Evolutionary conservation across 1,284 basidiomycete genomes (phyloP), one percentile per base, ranked within the genome.

Genomic region (Ceratobasidium sp.): DNA sequence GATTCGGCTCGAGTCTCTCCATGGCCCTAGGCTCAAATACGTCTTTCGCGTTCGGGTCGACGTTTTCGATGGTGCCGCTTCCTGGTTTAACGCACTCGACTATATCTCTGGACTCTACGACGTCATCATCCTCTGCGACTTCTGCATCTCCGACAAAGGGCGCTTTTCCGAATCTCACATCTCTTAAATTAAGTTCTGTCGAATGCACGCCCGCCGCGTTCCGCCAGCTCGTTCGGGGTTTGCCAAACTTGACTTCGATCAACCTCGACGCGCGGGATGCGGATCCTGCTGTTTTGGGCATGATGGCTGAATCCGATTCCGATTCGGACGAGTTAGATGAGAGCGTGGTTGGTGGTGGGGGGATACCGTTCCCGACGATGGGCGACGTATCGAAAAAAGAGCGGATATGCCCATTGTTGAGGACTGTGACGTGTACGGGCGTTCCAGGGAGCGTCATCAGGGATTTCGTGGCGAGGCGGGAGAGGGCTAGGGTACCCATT

Each of bases 171-270:
- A 38, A 54, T 11, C 54, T 70, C 23, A 70, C 66, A 11, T 58
- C 54, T 1, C 66, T 70, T 52, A 70, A 70, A 58, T 58, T 70
- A 3, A 44, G 38, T 0, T 70, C 66, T 1, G 66, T 70, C 66
- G 66, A 70, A 44, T 70, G 66, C 28, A 58, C 66, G 3, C 66
- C 66, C 23, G 66, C 66, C 23, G 54, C 66, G 13, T 70, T 70
- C 44, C 66, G 66, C 14, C 66, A 70, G 30, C 54, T 70, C 43
- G 66, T 70, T 0, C 54, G 66, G 9, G 54, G 54, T 6, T 41
- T 70, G 8, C 66, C 66, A n/a, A 70, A 70, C 28, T 43, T 70
- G 11, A 70, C 66, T 7, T 35, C 30, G n/a, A 52, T 70, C 38
- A 70, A 70, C 13, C 28, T 70, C 14, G 66, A 70, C 28, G 66